Percentiles rank a stretch among this genome's conserved stretches.
Evolutionary conservation across 2,329 filamentous ascomycete genomes (phyloP).

Genomic region (Pseudopithomyces chartarum): DNA sequence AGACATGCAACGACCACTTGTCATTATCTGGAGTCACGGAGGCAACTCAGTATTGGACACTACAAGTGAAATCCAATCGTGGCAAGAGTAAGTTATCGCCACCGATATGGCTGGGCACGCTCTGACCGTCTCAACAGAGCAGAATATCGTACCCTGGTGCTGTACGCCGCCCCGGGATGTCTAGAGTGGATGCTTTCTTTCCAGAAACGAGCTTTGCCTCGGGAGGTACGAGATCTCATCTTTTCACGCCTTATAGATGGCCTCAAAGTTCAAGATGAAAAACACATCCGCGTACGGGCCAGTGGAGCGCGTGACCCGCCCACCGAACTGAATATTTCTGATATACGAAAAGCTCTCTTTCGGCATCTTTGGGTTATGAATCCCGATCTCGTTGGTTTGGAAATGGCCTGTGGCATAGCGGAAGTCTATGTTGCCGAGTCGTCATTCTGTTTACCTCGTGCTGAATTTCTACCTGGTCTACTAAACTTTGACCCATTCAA

Average conservation of each 20-base stretch:
- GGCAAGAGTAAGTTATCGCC: too few species aligned
- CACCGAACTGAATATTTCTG: too few species aligned
- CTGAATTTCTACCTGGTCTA: neutral
- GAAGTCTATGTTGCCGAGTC: neutral
- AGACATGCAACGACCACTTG: too few species aligned
- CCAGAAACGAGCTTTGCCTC: neutral
- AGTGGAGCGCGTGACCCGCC: too few species aligned
- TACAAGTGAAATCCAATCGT: too few species aligned
- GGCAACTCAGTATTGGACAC: too few species aligned
- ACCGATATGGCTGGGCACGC: neutral
- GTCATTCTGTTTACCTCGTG: neutral
- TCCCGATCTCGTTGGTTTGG: neutral
- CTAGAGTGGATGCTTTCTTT: neutral
- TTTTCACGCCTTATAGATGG: neutral
- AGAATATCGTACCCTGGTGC: neutral
- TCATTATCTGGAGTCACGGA: too few species aligned
- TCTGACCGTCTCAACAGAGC: neutral
- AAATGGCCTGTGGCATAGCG: neutral
- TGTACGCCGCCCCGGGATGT: neutral
- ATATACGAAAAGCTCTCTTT: neutral
- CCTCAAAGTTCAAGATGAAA: too few species aligned
- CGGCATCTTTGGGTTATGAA: neutral
- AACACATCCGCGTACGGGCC: too few species aligned
- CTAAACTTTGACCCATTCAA: neutral
- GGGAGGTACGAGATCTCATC: neutral